Evolutionary conservation across 2,329 filamentous ascomycete genomes (phyloP).

Genomic region (Aspergillus latus): DNA sequence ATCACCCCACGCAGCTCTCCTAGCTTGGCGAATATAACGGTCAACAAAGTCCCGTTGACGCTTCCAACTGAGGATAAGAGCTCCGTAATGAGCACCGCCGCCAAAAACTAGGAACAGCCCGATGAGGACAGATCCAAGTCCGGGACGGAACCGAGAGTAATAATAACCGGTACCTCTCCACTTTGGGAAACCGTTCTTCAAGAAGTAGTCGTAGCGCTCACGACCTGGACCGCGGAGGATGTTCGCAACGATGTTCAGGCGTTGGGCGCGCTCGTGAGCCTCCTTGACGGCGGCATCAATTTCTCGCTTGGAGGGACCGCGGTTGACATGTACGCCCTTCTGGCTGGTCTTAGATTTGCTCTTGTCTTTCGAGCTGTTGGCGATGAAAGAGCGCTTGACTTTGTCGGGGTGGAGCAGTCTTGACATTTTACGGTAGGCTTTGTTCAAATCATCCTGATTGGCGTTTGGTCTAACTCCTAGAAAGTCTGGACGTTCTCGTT

Average conservation of each 20-base stretch:
- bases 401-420: conserved; percentile 90
- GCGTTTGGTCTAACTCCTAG: conserved; percentile 73
- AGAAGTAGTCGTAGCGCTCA: conserved; percentile 91
- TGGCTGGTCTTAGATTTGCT: conserved; percentile 54
- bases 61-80: conserved; percentile 82
- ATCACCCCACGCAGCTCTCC: conserved; percentile 86
- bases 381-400: conserved; percentile 77
- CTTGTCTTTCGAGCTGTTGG: conserved; percentile 62
- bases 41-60: conserved; percentile 88
- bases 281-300: conserved; percentile 76
- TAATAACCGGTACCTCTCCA: conserved; percentile 99
- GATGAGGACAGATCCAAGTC: conserved; percentile 77
- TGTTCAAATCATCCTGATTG: conserved; percentile 83
- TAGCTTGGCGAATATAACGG: conserved; percentile 85
- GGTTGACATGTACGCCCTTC: conserved; percentile 64
- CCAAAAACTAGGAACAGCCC: conserved; percentile 81
- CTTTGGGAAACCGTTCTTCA: conserved; percentile 85
- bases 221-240: conserved; percentile 79
- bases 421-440: conserved; percentile 88
- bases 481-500: conserved; percentile 58
- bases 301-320: conserved; percentile 71
- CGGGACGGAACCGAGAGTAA: conserved; percentile 90
- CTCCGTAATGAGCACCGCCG: conserved; percentile 82
- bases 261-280: conserved; percentile 78
- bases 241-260: conserved; percentile 79